Evolutionary conservation across 1,139 yeast genomes (phyloP), one percentile per base, ranked within the genome.

Genomic region (Blastobotrys illinoisensis): DNA sequence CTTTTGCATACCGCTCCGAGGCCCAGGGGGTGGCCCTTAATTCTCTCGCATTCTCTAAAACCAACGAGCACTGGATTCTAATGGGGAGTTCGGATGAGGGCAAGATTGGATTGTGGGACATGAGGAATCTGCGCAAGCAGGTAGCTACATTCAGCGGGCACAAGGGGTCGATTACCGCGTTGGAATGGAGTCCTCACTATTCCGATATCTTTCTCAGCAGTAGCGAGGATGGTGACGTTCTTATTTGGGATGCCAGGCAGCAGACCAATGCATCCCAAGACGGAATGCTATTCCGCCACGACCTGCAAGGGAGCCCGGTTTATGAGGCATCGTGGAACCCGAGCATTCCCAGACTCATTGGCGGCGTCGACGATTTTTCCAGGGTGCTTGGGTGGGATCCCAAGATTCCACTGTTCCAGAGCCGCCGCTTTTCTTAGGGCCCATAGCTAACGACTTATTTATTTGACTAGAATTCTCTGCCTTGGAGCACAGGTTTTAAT

Each of bases 41-140:
- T 67, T 73, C 86, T 3, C 67, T 91, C 5, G 78, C 85, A 45
- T 79, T 87, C 64, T 87, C 85, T 65, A 81, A 81, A 0, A 71
- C 72, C 2, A 80, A 82, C 60, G 78, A 77, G 55, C 72, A 74
- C 60, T 74, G 82, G 40, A 64, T 88, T 18, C 89, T 88, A 0
- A 77, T 89, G 0, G 97, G 95, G 2, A 88, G 86, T 56, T 77
- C 81, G 11, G 67, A 69, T 16, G 95, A 95, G 1, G 95, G 95
- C 1, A 61, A 59, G 0, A 69, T 88, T 1, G 76, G 75, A 48
- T 64, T 88, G 7, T 86, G 90, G 86, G 98, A 91, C 68, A 63
- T 88, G 19, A 76, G 97, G 60, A 62, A 64, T 28, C 60, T 66
- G 51, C 58, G 59, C 32, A 52, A 57, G 19, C 58, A 66, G 52